Conservation (phyloP, 139 green algal genomes). For the Edaphochlamys debaryana region DNA sequence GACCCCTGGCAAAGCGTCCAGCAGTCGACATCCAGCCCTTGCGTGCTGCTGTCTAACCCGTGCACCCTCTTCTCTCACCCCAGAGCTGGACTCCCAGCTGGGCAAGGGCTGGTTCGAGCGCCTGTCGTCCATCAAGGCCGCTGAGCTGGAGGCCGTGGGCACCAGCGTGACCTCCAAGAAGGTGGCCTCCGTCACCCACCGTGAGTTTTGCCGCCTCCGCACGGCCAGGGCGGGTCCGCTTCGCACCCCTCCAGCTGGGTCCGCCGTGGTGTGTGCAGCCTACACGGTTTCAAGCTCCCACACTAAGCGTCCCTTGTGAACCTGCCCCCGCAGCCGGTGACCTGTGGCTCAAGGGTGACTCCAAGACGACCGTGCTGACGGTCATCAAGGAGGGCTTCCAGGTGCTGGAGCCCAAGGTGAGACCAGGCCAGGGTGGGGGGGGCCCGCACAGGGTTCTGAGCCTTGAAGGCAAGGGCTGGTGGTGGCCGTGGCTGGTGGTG, state of each 20-base stretch:
- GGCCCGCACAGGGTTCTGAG: too few relatives aligned
- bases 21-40: too few relatives aligned
- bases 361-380: slow-evolving; percentile 47
- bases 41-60: too few relatives aligned
- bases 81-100: slow-evolving; percentile 37
- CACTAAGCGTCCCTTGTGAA: too few relatives aligned
- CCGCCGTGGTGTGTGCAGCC: too few relatives aligned
- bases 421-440: too few relatives aligned
- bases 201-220: slow-evolving; percentile 20
- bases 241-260: too few relatives aligned
- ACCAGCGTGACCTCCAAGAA: slow-evolving; percentile 21
- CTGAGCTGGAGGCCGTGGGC: slow-evolving; percentile 32
- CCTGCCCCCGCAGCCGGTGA: slow-evolving; percentile 20
- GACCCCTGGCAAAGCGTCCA: too few relatives aligned
- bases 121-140: slow-evolving; percentile 3
- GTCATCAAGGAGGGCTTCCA: slow-evolving; percentile 54
- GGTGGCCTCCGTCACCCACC: slow-evolving; percentile 33
- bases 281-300: too few relatives aligned
- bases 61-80: not conserved
- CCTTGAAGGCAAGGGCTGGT: too few relatives aligned
- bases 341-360: slow-evolving; percentile 53
- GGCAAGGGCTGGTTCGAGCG: slow-evolving; percentile 39
- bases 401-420: slow-evolving; percentile 50
- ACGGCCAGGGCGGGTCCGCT: too few relatives aligned
- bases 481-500: too few relatives aligned